Evolutionary conservation across 805 yeast species (phyloP), one percentile per base, ranked within the genome.

Genomic region (Lipomyces yamadae): DNA sequence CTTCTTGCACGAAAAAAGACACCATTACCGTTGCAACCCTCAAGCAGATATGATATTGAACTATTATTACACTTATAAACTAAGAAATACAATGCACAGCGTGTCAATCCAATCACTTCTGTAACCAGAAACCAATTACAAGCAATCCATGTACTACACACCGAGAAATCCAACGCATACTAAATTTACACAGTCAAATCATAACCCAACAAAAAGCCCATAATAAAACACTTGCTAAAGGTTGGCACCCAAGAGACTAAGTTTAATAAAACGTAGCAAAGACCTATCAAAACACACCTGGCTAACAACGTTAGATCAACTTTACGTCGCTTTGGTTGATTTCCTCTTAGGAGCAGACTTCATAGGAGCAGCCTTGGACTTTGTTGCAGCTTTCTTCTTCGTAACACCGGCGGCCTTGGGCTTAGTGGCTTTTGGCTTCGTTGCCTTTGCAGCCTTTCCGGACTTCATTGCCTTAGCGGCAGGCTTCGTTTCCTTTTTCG

Each of bases 361-460:
- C 57, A 73, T 65, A 24, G 77, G 72, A 45, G 76, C 73, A 63
- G 74, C 74, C 70, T 74, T 73, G 37, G 78, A 72, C 70, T 74
- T 73, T 45, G 78, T 71, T 33, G 72, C 64, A 29, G 72, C 65
- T 62, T 65, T 68, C 68, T 71, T 74, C 55, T 63, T 66, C 48
- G 72, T 56, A 15, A 61, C 68, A 29, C 64, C 72, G 39, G 67
- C 62, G n/a, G 69, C 67, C 60, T 60, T 60, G n/a, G 65, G 64
- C 33, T 64, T 65, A 30, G 61, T 45, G 32, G 66, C 58, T 62
- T 72, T 70, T 60, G 66, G 69, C 39, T 60, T 59, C 32, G 70
- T 67, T 7, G 65, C 70, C 60, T 37, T 60, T 34, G 48, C 56
- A 34, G 60, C 18, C 55, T 35, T 60, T 56, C 58, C 55, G 48